Evolutionary conservation across 345 rosid species (phyloP).

Genomic region (Iberis pinnata): DNA sequence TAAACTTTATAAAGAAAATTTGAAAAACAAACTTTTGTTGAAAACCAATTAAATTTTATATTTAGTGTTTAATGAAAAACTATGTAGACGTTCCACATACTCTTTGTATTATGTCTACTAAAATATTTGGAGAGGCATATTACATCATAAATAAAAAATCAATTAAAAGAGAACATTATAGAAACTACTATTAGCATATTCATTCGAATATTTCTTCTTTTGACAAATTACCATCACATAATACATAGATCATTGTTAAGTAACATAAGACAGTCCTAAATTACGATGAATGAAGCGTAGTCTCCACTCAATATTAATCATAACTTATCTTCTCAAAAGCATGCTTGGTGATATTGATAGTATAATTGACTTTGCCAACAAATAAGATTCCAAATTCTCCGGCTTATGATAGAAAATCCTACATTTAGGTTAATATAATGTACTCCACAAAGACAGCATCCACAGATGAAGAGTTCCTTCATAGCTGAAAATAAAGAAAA

Average conservation of each 20-base stretch:
- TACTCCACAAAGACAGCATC: slow-evolving; percentile 77
- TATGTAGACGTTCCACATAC: slow-evolving; percentile 68
- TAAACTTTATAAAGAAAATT: no score
- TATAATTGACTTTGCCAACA: slow-evolving; percentile 42
- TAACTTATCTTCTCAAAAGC: neutral
- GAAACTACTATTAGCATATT: slow-evolving; percentile 2
- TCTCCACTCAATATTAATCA: neutral
- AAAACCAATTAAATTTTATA: no score
- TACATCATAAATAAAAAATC: neutral
- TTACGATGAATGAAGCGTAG: neutral
- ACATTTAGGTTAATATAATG: slow-evolving; percentile 53
- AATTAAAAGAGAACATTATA: neutral
- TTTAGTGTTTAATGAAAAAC: no score
- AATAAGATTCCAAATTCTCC: slow-evolving; percentile 23
- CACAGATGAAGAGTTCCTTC: slow-evolving; percentile 95
- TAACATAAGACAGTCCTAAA: no score
- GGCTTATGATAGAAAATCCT: slow-evolving; percentile 40
- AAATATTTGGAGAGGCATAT: slow-evolving; percentile 12
- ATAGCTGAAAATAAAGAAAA: slow-evolving; percentile 49
- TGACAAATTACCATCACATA: no score
- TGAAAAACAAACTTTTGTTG: no score
- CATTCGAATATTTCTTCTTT: neutral
- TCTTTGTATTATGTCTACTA: slow-evolving; percentile 48
- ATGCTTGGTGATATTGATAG: neutral
- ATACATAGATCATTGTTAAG: no score